Percentiles rank a stretch among this genome's conserved stretches.
Conservation (phyloP, 2,329 filamentous ascomycete species). For the Clarireedia paspali region DNA sequence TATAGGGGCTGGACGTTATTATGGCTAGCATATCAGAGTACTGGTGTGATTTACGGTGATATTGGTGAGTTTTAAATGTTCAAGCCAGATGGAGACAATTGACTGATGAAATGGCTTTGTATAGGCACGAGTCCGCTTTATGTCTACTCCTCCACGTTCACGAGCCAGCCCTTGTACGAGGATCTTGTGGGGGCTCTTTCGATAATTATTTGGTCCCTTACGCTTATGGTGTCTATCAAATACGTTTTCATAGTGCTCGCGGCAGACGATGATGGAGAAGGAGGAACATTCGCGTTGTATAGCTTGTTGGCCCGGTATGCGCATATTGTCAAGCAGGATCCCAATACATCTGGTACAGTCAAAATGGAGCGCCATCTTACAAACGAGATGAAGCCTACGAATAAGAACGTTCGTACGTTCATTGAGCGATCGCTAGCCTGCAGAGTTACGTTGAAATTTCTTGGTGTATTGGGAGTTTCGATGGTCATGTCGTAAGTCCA, state of each 20-base stretch:
- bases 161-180: slow-evolving; percentile 43
- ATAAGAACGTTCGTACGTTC: slow-evolving; percentile 44
- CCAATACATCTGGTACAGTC: slow-evolving; percentile 45
- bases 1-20: slow-evolving; percentile 23
- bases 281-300: slow-evolving; percentile 62
- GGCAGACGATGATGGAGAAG: slow-evolving; percentile 65
- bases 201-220: slow-evolving; percentile 62
- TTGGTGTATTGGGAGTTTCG: slow-evolving; percentile 58
- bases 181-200: slow-evolving; percentile 59
- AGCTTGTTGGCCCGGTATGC: slow-evolving; percentile 54
- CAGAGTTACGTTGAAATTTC: slow-evolving; percentile 47
- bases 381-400: slow-evolving; percentile 45
- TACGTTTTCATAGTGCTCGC: slow-evolving; percentile 58
- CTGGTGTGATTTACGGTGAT: slow-evolving; percentile 62
- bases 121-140: slow-evolving; percentile 52
- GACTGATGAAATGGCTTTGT: too few relatives aligned
- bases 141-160: slow-evolving; percentile 62
- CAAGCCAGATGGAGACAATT: not conserved
- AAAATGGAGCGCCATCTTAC: slow-evolving; percentile 52
- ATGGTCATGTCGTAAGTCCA: slow-evolving; percentile 48
- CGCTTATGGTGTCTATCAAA: slow-evolving; percentile 62
- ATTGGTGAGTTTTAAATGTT: slow-evolving; percentile 41
- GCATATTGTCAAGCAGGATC: slow-evolving; percentile 53
- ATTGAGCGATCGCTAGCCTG: slow-evolving; percentile 49
- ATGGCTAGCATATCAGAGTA: slow-evolving; percentile 55